These are phyloP conservation scores for Patellaria atrata DNA, from an alignment of 495 filamentous ascomycete species.

Conservation along the genomic window DNA sequence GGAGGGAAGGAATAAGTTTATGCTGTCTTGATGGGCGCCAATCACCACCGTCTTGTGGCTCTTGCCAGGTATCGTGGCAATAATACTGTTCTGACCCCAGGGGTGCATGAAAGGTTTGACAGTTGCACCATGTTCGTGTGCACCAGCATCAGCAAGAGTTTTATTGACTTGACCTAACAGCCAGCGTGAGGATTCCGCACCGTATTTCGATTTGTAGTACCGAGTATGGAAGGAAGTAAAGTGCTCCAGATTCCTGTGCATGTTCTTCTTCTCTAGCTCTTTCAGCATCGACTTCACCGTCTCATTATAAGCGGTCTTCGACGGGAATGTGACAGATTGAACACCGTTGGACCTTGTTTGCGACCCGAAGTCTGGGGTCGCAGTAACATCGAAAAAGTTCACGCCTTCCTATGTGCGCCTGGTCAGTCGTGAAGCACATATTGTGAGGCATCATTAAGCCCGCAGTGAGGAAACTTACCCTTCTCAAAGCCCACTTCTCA, in stretches of 20 bases:
- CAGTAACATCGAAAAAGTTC: constrained; percentile 93
- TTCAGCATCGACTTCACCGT: constrained; percentile 52
- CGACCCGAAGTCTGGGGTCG: constrained; percentile 43
- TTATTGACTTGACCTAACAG: constrained; percentile 59
- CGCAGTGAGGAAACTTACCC: constrained; percentile 40
- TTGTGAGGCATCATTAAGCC: constrained; percentile 1
- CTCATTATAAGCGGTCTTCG: constrained; percentile 47
- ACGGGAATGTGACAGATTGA: constrained; percentile 46
- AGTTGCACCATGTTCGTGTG: constrained; percentile 48
- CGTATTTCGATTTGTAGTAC: constrained; percentile 78
- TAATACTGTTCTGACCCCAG: constrained; percentile 88
- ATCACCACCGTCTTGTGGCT: constrained; percentile 70
- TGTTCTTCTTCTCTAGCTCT: constrained; percentile 57
- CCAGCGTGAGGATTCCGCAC: constrained; percentile 83
- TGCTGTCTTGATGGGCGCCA: constrained; percentile 67
- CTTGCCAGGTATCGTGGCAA: constrained; percentile 83
- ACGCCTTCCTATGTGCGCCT: constrained; percentile 48
- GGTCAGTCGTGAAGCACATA: constrained; percentile 8
- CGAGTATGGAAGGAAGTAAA: constrained; percentile 77
- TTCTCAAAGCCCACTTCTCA: constrained; percentile 79
- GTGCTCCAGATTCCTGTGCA: constrained; percentile 46
- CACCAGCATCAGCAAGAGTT: constrained; percentile 55
- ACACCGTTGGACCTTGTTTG: constrained; percentile 22
- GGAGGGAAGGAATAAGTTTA: constrained; percentile 80
- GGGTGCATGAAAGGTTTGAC: constrained; percentile 61